These are phyloP conservation scores for Achaetomium macrosporum DNA, from an alignment of 2,329 filamentous ascomycete species.

Conservation along the genomic window DNA sequence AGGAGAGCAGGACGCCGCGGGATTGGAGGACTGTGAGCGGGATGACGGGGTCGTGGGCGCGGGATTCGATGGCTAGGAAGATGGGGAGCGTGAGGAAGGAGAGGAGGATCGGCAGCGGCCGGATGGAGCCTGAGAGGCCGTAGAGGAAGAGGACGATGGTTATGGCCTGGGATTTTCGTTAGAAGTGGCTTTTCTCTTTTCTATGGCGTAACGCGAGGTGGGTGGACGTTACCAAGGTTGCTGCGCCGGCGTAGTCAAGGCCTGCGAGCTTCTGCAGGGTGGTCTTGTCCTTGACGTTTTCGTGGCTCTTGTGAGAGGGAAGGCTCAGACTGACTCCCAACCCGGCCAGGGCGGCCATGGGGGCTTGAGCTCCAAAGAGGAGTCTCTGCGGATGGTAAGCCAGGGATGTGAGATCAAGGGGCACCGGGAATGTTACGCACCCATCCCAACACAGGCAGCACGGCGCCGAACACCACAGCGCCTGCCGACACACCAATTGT, in stretches of 20 bases:
- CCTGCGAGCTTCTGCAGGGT: constrained; percentile 50
- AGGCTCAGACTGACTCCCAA: constrained; percentile 59
- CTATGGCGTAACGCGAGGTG: not conserved
- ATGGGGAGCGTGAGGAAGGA: constrained; percentile 47
- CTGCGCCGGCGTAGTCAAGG: constrained; percentile 70
- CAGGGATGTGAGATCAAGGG: not conserved
- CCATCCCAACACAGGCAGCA: constrained; percentile 55
- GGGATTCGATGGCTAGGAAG: constrained; percentile 58
- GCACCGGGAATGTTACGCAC: constrained; percentile 38
- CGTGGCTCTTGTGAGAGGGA: constrained; percentile 38
- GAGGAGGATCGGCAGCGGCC: constrained; percentile 52
- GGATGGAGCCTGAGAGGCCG: constrained; percentile 58
- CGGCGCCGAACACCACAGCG: constrained; percentile 30
- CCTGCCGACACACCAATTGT: constrained; percentile 30
- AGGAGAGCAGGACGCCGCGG: constrained; percentile 65
- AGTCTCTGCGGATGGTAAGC: constrained; percentile 46
- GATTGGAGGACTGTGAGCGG: constrained; percentile 65
- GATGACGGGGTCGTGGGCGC: constrained; percentile 66
- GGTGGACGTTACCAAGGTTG: constrained; percentile 50
- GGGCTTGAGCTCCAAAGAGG: constrained; percentile 68
- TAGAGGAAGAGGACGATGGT: constrained; percentile 69
- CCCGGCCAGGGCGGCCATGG: constrained; percentile 56
- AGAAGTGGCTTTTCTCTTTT: no score
- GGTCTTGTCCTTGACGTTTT: constrained; percentile 36
- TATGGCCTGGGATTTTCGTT: constrained; percentile 38